Conservation (phyloP, 768 basidiomycete species). For the Pisolithus microcarpus region DNA sequence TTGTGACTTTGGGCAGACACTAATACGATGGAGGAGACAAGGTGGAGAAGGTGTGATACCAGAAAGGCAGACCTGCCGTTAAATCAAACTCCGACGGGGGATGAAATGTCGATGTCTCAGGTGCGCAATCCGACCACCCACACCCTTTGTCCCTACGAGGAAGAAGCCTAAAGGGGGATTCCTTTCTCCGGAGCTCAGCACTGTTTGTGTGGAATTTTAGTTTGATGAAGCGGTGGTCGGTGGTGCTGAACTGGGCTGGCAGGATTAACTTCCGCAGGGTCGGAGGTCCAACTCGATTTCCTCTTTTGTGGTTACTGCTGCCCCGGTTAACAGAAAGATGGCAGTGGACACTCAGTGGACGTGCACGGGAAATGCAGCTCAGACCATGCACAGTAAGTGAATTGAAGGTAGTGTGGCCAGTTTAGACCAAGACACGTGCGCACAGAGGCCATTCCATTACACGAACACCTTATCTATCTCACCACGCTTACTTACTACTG, state of each 20-base stretch:
- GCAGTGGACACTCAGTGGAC: no score
- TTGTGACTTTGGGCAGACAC: constrained; percentile 16
- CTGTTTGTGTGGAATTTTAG: no score
- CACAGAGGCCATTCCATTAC: no score
- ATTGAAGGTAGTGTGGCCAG: no score
- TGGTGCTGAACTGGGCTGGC: neutral
- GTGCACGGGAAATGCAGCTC: no score
- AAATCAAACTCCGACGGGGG: constrained; percentile 31
- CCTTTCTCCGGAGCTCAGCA: neutral
- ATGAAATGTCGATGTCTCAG: constrained; percentile 22
- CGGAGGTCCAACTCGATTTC: neutral
- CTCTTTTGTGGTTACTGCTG: neutral
- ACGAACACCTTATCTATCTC: no score
- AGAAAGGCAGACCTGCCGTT: constrained; percentile 23
- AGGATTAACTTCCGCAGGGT: neutral
- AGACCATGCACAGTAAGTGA: no score
- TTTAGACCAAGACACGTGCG: no score
- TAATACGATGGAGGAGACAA: constrained; percentile 27
- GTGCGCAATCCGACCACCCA: neutral
- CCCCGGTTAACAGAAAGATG: no score
- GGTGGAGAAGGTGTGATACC: constrained; percentile 29
- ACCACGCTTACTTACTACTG: no score
- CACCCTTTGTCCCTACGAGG: neutral
- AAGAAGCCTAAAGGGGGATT: neutral
- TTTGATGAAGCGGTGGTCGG: no score